A percentile compares a stretch with the other conserved stretches of the same genome.
These are phyloP conservation scores for Trichocladium uniseriatum DNA, from an alignment of 495 filamentous ascomycete species.

Conservation along the genomic window DNA sequence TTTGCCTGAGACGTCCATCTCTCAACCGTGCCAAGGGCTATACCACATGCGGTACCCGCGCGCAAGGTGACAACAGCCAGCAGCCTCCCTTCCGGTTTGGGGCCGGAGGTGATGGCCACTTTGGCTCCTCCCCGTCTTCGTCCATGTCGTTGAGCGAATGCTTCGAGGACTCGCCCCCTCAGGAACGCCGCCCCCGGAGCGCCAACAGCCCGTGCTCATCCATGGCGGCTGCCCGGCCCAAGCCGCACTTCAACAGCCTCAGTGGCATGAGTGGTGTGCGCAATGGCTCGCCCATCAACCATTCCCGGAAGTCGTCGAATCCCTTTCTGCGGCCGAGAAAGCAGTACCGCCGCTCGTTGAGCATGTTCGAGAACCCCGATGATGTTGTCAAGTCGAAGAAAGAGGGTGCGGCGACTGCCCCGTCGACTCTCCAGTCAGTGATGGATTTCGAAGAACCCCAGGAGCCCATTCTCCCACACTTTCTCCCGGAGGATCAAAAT, in stretches of 20 bases:
- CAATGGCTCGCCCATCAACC: conserved; percentile 64
- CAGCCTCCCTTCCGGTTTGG: conserved; percentile 70
- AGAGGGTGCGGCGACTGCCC: conserved; percentile 42
- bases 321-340: conserved; percentile 71
- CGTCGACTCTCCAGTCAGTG: conserved; percentile 52
- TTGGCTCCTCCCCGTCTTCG: conserved; percentile 33
- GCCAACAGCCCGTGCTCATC: conserved; percentile 45
- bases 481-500: conserved; percentile 67
- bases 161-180: conserved; percentile 69
- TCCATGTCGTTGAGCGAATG: conserved; percentile 65
- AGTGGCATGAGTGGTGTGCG: conserved; percentile 39
- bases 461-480: conserved; percentile 70
- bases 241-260: conserved; percentile 47
- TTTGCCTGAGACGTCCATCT: conserved; percentile 51
- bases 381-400: conserved; percentile 69
- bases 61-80: conserved; percentile 49
- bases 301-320: conserved; percentile 62
- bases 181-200: conserved; percentile 51
- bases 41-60: conserved; percentile 39
- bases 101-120: conserved; percentile 46
- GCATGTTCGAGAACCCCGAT: conserved; percentile 91
- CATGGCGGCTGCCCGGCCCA: conserved; percentile 48
- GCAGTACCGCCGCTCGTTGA: conserved; percentile 80
- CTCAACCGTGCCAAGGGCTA: conserved; percentile 51
- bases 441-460: conserved; percentile 64